Conservation (phyloP, 2,329 filamentous ascomycete species). For the Paecilomyces sp. region DNA sequence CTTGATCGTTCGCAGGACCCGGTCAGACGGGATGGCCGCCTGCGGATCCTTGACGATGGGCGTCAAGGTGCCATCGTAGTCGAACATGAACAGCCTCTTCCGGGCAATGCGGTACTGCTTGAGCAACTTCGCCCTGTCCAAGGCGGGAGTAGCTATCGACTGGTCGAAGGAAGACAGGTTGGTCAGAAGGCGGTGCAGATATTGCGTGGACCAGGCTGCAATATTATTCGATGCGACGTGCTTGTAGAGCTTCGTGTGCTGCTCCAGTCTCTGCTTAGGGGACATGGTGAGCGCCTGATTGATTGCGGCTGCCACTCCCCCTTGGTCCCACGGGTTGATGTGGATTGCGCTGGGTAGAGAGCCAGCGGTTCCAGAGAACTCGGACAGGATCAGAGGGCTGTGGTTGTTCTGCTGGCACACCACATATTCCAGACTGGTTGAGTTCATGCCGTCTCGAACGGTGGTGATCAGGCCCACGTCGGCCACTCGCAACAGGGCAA, state of each 20-base stretch:
- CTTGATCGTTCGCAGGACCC: constrained; percentile 72
- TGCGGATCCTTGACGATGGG: constrained; percentile 90
- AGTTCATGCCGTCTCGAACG: constrained; percentile 96
- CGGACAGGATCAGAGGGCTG: constrained; percentile 85
- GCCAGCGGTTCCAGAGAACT: constrained; percentile 90
- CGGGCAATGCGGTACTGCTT: constrained; percentile 65
- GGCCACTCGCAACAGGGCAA: constrained; percentile 80
- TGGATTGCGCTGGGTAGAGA: constrained; percentile 80
- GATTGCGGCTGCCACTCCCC: constrained; percentile 76
- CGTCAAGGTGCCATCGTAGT: constrained; percentile 95
- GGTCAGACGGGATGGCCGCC: constrained; percentile 78
- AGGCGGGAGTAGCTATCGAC: constrained; percentile 67
- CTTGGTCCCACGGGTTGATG: constrained; percentile 93
- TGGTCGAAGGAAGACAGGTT: constrained; percentile 73
- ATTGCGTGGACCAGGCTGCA: constrained; percentile 75
- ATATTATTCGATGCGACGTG: constrained; percentile 84
- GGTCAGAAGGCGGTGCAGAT: constrained; percentile 69
- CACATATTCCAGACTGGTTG: constrained; percentile 89
- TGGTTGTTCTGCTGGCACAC: constrained; percentile 82
- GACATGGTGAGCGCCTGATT: constrained; percentile 74
- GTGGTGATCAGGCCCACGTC: constrained; percentile 94
- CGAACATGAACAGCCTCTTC: constrained; percentile 92
- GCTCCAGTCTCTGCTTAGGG: constrained; percentile 54
- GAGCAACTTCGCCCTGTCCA: constrained; percentile 68
- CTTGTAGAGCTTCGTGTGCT: constrained; percentile 69